phyloP scores from a whole-genome alignment of 768 basidiomycete species.

The Leucocoprinus sp. region DNA sequence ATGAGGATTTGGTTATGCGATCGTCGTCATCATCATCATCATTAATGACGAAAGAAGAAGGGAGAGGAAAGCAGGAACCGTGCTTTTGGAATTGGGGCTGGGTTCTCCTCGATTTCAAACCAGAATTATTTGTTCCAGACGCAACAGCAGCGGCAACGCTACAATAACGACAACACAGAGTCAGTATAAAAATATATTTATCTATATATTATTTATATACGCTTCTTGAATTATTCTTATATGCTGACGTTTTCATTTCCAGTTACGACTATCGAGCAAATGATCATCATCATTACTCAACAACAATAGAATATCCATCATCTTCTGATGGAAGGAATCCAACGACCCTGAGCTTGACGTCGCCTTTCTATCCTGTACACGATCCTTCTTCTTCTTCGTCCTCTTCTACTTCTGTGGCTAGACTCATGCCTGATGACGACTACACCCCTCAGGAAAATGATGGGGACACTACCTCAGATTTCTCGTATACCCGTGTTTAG shows the following conservation, averaged over 20 bases:
- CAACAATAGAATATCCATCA: not conserved
- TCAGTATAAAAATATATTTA: too few species aligned
- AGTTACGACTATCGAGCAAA: conserved; percentile 2
- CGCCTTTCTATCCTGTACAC: conserved; percentile 2
- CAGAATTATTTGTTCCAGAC: not conserved
- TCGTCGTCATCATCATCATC: too few species aligned
- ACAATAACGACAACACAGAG: not conserved
- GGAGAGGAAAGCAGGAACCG: too few species aligned
- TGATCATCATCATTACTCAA: too few species aligned
- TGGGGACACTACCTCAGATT: not conserved
- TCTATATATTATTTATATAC: too few species aligned
- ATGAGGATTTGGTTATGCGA: too few species aligned
- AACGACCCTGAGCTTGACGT: not conserved
- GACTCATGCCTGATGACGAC: too few species aligned
- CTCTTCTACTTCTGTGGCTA: too few species aligned
- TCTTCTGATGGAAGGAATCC: conserved; percentile 1
- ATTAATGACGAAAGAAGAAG: too few species aligned
- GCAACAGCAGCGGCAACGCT: not conserved
- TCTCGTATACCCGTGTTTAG: not conserved
- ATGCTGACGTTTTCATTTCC: not conserved
- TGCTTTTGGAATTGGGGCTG: too few species aligned
- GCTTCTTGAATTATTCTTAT: not conserved
- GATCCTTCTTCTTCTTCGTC: too few species aligned
- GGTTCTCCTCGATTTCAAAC: too few species aligned
- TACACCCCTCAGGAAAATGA: not conserved